These are phyloP conservation scores for Phytophthora foliorum DNA, from an alignment of 352 stramenopile genomes.

Conservation along the genomic window DNA sequence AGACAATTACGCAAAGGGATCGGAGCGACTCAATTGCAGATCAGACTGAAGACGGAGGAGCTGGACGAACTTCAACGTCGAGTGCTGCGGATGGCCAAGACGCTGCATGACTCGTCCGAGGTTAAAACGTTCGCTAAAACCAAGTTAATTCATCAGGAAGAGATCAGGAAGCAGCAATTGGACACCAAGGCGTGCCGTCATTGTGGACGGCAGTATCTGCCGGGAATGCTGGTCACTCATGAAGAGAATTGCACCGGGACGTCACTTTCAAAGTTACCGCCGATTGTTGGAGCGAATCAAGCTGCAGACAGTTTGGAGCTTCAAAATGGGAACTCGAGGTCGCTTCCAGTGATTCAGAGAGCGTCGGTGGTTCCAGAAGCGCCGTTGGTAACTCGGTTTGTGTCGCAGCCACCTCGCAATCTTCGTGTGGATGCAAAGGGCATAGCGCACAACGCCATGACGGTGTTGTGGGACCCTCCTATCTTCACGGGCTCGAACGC, in stretches of 20 bases:
- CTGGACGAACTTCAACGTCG: constrained; percentile 59
- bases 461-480: constrained; percentile 66
- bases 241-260: constrained; percentile 30
- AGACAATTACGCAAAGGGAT: constrained; percentile 59
- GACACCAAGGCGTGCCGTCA: constrained; percentile 32
- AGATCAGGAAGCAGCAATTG: constrained; percentile 48
- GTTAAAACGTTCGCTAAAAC: constrained; percentile 58
- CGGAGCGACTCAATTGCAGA: constrained; percentile 40
- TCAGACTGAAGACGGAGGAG: constrained; percentile 59
- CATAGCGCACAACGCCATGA: constrained; percentile 53
- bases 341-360: constrained; percentile 5
- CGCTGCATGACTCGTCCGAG: constrained; percentile 44
- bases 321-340: constrained; percentile 1
- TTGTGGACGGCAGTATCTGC: constrained; percentile 51
- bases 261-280: constrained; percentile 8
- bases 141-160: constrained; percentile 48
- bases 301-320: constrained; percentile 24
- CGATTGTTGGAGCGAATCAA: constrained; percentile 35
- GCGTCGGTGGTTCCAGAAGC: background rate
- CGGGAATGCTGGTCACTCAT: constrained; percentile 40
- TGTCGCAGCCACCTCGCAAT: constrained; percentile 74
- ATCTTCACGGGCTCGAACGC: constrained; percentile 77
- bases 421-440: constrained; percentile 46
- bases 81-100: constrained; percentile 55
- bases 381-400: constrained; percentile 40